These are phyloP conservation scores for Fonsecaea erecta DNA, from an alignment of 2,329 filamentous ascomycete species.

Conservation along the genomic window DNA sequence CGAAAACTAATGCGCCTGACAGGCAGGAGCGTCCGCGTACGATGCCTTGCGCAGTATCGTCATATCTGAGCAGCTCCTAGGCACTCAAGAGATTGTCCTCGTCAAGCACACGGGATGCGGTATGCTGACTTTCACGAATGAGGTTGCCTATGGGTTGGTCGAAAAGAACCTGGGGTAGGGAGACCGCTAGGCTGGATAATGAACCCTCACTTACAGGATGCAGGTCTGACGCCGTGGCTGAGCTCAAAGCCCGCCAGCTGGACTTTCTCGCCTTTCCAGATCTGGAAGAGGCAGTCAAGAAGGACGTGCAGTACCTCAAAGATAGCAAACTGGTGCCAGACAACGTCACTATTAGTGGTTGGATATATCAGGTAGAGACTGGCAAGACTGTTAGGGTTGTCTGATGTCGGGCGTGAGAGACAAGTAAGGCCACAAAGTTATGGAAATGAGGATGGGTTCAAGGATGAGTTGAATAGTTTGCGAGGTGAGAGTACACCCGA, in stretches of 20 bases:
- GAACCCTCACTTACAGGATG: neutral
- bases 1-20: neutral
- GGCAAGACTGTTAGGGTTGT: slow-evolving; percentile 63
- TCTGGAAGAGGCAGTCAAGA: slow-evolving; percentile 65
- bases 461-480: too few species aligned
- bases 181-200: neutral
- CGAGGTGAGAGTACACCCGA: too few species aligned
- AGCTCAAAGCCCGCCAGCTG: slow-evolving; percentile 43
- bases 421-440: too few species aligned
- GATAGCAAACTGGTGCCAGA: slow-evolving; percentile 63
- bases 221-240: slow-evolving; percentile 32
- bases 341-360: slow-evolving; percentile 68
- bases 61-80: slow-evolving; percentile 78
- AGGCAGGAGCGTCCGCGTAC: slow-evolving; percentile 65
- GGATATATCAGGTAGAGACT: slow-evolving; percentile 78
- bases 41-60: slow-evolving; percentile 76
- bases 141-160: slow-evolving; percentile 60
- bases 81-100: slow-evolving; percentile 74
- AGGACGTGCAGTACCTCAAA: slow-evolving; percentile 69
- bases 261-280: slow-evolving; percentile 71
- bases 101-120: slow-evolving; percentile 77
- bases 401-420: slow-evolving; percentile 32
- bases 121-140: slow-evolving; percentile 71
- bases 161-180: slow-evolving; percentile 61
- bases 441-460: too few species aligned